phyloP scores from a whole-genome alignment of 306 rosid genomes.

The Cicer pinnatifidum region DNA sequence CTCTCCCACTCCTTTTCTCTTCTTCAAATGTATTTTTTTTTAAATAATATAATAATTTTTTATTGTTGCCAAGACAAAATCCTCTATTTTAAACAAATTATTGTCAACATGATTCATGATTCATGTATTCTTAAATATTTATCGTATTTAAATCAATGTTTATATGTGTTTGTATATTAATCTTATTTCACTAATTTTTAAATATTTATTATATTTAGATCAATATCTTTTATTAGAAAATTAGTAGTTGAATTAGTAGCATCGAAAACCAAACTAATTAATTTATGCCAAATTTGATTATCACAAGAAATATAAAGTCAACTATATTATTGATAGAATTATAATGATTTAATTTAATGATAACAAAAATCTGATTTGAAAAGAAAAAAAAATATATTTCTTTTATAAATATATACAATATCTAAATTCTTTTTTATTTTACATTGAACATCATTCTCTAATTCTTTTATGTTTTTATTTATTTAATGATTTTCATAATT shows the following conservation, averaged over 20 bases:
- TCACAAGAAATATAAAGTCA: neutral
- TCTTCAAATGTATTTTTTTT: neutral
- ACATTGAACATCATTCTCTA: too few species aligned
- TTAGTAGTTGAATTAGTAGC: conserved; percentile 15
- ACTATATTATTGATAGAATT: neutral
- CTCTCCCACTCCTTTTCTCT: conserved; percentile 65
- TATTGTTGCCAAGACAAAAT: conserved; percentile 22
- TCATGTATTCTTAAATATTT: neutral
- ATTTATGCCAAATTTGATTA: neutral
- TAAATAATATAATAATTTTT: neutral
- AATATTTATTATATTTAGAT: conserved; percentile 7
- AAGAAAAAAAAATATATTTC: too few species aligned
- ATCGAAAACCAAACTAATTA: neutral
- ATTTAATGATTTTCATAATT: too few species aligned
- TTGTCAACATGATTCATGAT: too few species aligned
- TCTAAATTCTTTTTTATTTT: too few species aligned
- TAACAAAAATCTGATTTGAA: too few species aligned
- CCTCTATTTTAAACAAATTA: too few species aligned
- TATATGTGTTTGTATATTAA: neutral
- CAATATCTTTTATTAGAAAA: neutral
- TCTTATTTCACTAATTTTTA: conserved; percentile 5
- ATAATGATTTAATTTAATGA: too few species aligned
- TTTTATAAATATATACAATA: too few species aligned
- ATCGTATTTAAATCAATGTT: conserved; percentile 7
- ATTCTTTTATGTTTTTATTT: too few species aligned